Conservation (phyloP, 495 filamentous ascomycete species). For the Xylaria telfairii region DNA sequence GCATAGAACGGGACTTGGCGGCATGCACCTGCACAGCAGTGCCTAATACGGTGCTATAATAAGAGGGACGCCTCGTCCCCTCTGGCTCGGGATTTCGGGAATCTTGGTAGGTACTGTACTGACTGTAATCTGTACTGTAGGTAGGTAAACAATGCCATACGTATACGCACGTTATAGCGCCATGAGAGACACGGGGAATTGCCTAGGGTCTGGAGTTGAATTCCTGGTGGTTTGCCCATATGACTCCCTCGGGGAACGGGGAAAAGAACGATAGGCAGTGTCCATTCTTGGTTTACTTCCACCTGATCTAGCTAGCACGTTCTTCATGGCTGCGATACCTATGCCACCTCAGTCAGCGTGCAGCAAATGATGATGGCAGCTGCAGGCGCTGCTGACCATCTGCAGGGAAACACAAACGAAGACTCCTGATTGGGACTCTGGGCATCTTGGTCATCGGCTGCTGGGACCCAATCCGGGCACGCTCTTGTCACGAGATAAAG, state of each 20-base stretch:
- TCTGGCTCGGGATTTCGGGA: too few relatives aligned
- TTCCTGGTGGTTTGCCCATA: not conserved
- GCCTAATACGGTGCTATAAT: slow-evolving; percentile 8
- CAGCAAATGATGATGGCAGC: slow-evolving; percentile 21
- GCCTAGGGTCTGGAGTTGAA: not conserved
- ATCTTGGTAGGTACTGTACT: too few relatives aligned
- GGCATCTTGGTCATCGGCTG: slow-evolving; percentile 15
- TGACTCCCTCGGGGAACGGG: not conserved
- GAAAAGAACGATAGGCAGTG: not conserved
- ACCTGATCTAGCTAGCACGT: slow-evolving; percentile 3
- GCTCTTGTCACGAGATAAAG: slow-evolving; percentile 13
- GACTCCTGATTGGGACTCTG: slow-evolving; percentile 20
- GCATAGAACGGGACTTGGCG: slow-evolving; percentile 5
- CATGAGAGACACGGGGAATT: slow-evolving; percentile 3
- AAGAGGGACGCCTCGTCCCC: too few relatives aligned
- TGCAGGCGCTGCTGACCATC: slow-evolving; percentile 22
- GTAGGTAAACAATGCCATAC: not conserved
- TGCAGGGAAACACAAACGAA: slow-evolving; percentile 14
- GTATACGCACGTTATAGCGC: not conserved
- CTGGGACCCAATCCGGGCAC: slow-evolving; percentile 23
- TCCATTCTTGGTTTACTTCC: slow-evolving; percentile 10
- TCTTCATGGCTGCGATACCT: not conserved
- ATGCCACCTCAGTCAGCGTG: slow-evolving; percentile 24
- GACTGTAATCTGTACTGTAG: not conserved
- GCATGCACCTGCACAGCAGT: not conserved